Evolutionary conservation across 2,329 filamentous ascomycete species (phyloP), one percentile per base, ranked within the genome.

Genomic region (Ceratocystis cacaofunesta): DNA sequence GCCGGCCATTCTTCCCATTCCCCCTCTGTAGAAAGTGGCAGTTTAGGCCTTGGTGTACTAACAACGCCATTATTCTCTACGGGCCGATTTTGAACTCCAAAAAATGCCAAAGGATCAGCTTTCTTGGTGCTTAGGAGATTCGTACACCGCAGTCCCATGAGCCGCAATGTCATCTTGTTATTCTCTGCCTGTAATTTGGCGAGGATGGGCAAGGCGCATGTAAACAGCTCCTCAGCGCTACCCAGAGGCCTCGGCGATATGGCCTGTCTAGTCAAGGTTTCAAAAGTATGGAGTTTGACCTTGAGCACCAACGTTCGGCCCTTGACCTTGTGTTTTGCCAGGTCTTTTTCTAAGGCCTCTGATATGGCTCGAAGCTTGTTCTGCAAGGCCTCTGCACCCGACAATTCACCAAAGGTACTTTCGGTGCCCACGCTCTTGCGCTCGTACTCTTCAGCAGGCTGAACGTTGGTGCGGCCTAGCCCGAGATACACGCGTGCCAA

Each of bases 401-500:
- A 83, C 71, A 95, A 84, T 61, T 96, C 92, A 48, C 82, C 79
- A 71, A 99, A 99, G 0, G 92, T 97, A 68, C 87, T 88, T 74
- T 99, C 94, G 0, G 92, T 96, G 19, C 94, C 92, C 0, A 97
- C 88, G 69, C 90, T 95, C 74, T 97, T 97, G 17, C 94, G 84
- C 72, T 95, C 90, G 69, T 91, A 90, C 66, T 92, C 90, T 70
- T 95, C 91, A 0, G 89, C 88, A 0, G 92, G 92, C 67, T 92
- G 88, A 3, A 97, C 83, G 52, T 82, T 84, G 0, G 92, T 97
- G 41, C 92, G 81, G 0, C 94, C 94, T 0, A 97, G 79, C 0
- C 94, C 94, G 0, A 97, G 81, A 70, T 95, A 88, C 71, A 88
- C 91, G 68, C 86, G 83, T 68, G 96, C 82, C 8, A 99, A 77